Evolutionary conservation across 2,329 filamentous ascomycete genomes (phyloP).

Genomic region (Pseudogymnoascus sp.): DNA sequence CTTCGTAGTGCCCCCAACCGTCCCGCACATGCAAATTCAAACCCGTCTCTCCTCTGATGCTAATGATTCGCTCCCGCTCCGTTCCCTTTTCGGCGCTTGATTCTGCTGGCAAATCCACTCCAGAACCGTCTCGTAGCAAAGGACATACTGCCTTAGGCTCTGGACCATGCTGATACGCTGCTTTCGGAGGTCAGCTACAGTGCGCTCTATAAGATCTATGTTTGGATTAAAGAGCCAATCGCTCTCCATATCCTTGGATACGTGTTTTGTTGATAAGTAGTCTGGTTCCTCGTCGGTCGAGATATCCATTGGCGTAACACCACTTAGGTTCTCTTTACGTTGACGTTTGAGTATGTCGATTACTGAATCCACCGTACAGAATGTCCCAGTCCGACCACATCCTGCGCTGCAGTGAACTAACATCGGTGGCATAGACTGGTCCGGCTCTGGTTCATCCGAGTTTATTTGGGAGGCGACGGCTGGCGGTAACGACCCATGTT

Average conservation of each 20-base stretch:
- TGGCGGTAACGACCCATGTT: constrained; percentile 38
- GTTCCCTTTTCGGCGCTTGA: constrained; percentile 16
- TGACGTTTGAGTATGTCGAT: constrained; percentile 96
- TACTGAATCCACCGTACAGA: constrained; percentile 92
- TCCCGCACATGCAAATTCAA: constrained; percentile 5
- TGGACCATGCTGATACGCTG: constrained; percentile 97
- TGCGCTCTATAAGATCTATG: constrained; percentile 73
- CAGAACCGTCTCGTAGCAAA: constrained; percentile 91
- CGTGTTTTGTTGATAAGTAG: constrained; percentile 20
- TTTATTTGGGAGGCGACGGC: constrained; percentile 35
- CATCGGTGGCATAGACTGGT: constrained; percentile 56
- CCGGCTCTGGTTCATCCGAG: constrained; percentile 53
- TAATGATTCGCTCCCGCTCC: constrained; percentile 22
- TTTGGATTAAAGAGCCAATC: constrained; percentile 64
- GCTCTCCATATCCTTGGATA: constrained; percentile 34
- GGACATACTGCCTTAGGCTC: constrained; percentile 82
- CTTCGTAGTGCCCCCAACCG: not conserved
- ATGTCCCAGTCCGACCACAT: constrained; percentile 90
- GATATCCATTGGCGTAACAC: constrained; percentile 38
- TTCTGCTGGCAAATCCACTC: constrained; percentile 63
- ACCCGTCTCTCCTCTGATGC: not conserved
- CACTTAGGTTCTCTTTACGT: constrained; percentile 34
- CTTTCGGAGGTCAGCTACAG: constrained; percentile 81
- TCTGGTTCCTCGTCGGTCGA: constrained; percentile 21
- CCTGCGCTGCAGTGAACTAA: constrained; percentile 94